phyloP scores from a whole-genome alignment of 1,139 yeast genomes.

The Geotrichum candidum region DNA sequence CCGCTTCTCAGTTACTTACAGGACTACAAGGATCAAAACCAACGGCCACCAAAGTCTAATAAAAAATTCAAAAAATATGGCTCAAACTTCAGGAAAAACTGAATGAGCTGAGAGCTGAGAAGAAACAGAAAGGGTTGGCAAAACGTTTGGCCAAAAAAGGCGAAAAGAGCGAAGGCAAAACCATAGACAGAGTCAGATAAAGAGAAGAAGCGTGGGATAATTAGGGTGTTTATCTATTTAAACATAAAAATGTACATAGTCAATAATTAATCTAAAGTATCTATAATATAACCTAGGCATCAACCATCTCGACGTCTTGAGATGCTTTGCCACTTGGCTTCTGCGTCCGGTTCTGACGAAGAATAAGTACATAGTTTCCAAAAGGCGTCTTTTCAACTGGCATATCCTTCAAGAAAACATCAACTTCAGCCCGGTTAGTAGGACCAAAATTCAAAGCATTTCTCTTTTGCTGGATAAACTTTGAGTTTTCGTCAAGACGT shows the following conservation, averaged over 20 bases:
- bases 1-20: background rate
- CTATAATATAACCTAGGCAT: background rate
- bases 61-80: background rate
- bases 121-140: no score
- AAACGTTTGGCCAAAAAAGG: no score
- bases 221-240: background rate
- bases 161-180: background rate
- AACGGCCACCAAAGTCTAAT: background rate
- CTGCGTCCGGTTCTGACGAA: slow-evolving; percentile 73
- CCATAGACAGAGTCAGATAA: background rate
- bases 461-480: slow-evolving; percentile 61
- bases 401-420: slow-evolving; percentile 59
- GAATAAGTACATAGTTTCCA: slow-evolving; percentile 77
- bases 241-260: background rate
- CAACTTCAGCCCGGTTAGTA: slow-evolving; percentile 68
- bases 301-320: background rate
- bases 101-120: no score
- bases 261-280: background rate
- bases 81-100: background rate
- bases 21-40: background rate
- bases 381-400: slow-evolving; percentile 71
- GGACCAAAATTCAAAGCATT: slow-evolving; percentile 71
- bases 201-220: background rate
- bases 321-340: background rate
- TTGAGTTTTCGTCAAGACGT: slow-evolving; percentile 70